Evolutionary conservation across 106 monocot genomes (phyloP).

Genomic region (Phalaenopsis aphrodite): DNA sequence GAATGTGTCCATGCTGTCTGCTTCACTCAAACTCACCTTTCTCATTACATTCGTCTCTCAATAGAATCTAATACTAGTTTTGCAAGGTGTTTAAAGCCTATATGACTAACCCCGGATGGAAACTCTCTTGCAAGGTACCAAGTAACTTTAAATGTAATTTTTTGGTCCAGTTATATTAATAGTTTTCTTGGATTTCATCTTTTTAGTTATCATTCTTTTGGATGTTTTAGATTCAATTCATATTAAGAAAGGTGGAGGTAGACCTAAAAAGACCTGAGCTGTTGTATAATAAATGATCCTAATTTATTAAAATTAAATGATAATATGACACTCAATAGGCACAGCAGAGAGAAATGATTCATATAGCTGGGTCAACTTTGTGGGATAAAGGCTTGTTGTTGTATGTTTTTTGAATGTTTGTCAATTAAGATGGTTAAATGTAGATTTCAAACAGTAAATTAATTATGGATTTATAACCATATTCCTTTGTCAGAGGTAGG

Average conservation of each 20-base stretch:
- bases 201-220: background rate
- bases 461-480: background rate
- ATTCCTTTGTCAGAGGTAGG: background rate
- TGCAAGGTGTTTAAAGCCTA: background rate
- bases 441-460: background rate
- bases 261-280: too few species aligned
- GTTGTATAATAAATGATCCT: too few species aligned
- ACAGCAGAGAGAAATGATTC: too few species aligned
- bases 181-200: background rate
- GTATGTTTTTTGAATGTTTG: background rate
- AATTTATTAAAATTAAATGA: too few species aligned
- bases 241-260: too few species aligned
- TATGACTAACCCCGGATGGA: background rate
- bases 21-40: background rate
- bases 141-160: background rate
- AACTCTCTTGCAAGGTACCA: background rate
- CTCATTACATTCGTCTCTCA: background rate
- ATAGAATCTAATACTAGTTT: background rate
- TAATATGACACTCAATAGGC: too few species aligned
- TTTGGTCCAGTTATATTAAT: background rate
- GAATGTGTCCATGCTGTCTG: background rate
- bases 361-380: too few species aligned
- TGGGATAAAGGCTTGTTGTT: too few species aligned
- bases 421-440: background rate
- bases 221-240: background rate